Conservation (phyloP, 164 flowering plant species). For the Stephania yunnanensis region DNA sequence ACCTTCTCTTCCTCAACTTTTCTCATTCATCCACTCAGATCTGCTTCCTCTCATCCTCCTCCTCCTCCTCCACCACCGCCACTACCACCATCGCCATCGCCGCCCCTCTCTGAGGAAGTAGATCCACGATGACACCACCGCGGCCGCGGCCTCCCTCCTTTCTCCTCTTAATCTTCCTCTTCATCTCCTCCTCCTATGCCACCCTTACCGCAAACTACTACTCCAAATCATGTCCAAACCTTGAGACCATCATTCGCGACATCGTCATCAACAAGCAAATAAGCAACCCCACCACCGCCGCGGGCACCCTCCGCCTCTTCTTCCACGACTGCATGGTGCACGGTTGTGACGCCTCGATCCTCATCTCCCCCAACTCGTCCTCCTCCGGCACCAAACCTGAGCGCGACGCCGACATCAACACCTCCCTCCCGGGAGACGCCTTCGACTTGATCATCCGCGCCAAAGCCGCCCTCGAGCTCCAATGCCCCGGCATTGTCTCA, state of each 20-base stretch:
- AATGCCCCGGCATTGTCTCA: constrained; percentile 68
- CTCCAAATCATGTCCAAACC: constrained; percentile 33
- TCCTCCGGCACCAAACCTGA: constrained; percentile 36
- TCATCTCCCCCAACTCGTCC: constrained; percentile 63
- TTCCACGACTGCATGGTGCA: constrained; percentile 56
- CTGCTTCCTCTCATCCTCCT: constrained; percentile 11
- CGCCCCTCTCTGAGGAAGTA: background rate
- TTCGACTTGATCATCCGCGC: constrained; percentile 52
- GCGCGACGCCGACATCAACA: constrained; percentile 63
- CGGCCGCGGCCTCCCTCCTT: constrained; percentile 5
- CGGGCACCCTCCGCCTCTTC: constrained; percentile 49
- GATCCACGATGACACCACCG: background rate
- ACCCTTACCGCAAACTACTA: constrained; percentile 21
- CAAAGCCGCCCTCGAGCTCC: constrained; percentile 58
- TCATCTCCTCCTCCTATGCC: constrained; percentile 8
- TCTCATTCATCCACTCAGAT: background rate
- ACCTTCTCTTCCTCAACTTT: background rate
- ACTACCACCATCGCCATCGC: background rate
- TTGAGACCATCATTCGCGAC: constrained; percentile 32
- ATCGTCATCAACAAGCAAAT: constrained; percentile 38
- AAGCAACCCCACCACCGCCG: constrained; percentile 54
- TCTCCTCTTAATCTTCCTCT: constrained; percentile 2
- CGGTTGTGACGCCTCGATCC: constrained; percentile 59
- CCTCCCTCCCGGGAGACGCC: constrained; percentile 69
- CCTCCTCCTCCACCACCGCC: background rate